These are phyloP conservation scores for Hypoxylon perforatum DNA, from an alignment of 495 filamentous ascomycete genomes.

Conservation along the genomic window DNA sequence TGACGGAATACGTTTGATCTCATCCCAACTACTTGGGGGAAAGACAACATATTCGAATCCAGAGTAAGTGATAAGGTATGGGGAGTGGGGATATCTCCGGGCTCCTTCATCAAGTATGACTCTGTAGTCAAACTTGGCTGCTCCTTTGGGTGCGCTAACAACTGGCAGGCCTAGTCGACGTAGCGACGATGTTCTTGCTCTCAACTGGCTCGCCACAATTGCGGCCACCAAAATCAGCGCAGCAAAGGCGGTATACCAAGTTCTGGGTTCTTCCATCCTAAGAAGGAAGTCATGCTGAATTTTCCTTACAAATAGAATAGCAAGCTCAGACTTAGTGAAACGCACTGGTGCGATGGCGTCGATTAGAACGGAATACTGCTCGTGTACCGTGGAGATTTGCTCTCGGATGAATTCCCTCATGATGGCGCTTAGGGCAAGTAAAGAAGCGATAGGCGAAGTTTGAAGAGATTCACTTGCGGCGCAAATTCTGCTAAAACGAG, in stretches of 20 bases:
- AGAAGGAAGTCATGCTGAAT: not conserved
- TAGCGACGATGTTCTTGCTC: not conserved
- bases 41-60: conserved; percentile 9
- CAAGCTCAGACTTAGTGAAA: not conserved
- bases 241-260: not conserved
- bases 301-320: not conserved
- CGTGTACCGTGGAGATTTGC: not conserved
- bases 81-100: not conserved
- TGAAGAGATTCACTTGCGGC: too few species aligned
- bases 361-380: not conserved
- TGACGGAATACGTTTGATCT: conserved; percentile 1
- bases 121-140: not conserved
- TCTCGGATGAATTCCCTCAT: too few species aligned
- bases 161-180: conserved; percentile 5
- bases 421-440: too few species aligned
- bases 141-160: not conserved
- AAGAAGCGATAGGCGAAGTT: too few species aligned
- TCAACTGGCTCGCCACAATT: not conserved
- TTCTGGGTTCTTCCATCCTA: not conserved
- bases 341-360: not conserved
- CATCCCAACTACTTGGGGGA: not conserved
- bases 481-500: too few species aligned
- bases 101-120: not conserved
- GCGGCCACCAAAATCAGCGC: not conserved
- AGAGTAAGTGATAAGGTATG: not conserved